A percentile compares a stretch with the other conserved stretches of the same genome.
Evolutionary conservation across 2,329 filamentous ascomycete genomes (phyloP).

Genomic region (Penicillium italicum): DNA sequence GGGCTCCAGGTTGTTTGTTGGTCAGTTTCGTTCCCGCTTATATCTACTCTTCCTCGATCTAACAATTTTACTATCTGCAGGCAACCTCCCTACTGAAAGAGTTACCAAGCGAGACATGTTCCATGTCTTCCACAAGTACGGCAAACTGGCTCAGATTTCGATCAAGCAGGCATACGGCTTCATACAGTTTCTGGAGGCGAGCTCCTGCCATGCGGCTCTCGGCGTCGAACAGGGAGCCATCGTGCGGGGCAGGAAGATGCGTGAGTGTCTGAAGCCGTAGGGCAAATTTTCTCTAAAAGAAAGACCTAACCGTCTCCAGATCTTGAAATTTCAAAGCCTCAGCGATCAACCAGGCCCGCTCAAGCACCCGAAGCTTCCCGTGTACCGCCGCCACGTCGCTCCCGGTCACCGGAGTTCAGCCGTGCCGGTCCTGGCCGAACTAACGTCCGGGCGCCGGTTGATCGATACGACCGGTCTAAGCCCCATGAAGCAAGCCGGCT

Average conservation of each 20-base stretch:
- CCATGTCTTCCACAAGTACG: conserved; percentile 80
- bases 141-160: conserved; percentile 86
- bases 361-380: conserved; percentile 36
- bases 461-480: conserved; percentile 44
- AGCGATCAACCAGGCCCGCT: conserved; percentile 66
- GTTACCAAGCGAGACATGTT: conserved; percentile 94
- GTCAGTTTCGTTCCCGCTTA: conserved; percentile 31
- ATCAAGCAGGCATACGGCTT: conserved; percentile 97
- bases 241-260: conserved; percentile 86
- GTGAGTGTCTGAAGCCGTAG: conserved; percentile 54
- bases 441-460: conserved; percentile 29
- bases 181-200: conserved; percentile 80
- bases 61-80: conserved; percentile 43
- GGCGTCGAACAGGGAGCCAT: conserved; percentile 73
- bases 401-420: conserved; percentile 61
- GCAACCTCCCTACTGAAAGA: conserved; percentile 87
- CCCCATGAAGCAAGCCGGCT: conserved; percentile 34
- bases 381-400: conserved; percentile 49
- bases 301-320: conserved; percentile 50
- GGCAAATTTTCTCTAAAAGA: neutral
- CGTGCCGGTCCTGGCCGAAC: conserved; percentile 39
- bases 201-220: conserved; percentile 71
- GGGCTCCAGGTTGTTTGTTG: conserved; percentile 50
- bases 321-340: conserved; percentile 82
- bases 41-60: neutral